Evolutionary conservation across 805 yeast genomes (phyloP).

Genomic region (Barnettozyma sp.): DNA sequence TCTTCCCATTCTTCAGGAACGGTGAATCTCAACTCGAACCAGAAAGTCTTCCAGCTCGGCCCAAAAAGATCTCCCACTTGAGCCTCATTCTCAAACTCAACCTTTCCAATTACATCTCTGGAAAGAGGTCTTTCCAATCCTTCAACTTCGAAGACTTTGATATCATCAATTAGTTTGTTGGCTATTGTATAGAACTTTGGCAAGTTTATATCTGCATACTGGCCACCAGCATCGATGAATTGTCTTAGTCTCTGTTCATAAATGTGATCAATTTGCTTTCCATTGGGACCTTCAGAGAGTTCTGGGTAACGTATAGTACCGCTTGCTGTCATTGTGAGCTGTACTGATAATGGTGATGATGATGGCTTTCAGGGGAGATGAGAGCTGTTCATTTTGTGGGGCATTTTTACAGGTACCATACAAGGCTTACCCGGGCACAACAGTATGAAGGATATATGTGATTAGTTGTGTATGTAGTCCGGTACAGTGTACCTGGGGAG

Average conservation of each 20-base stretch:
- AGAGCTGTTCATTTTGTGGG: too few relatives aligned
- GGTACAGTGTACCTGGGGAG: too few relatives aligned
- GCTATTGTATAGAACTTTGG: conserved; percentile 73
- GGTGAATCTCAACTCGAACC: conserved; percentile 70
- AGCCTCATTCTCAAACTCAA: conserved; percentile 44
- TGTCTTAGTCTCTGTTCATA: conserved; percentile 70
- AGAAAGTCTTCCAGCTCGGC: conserved; percentile 95
- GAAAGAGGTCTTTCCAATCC: conserved; percentile 44
- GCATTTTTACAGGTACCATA: too few relatives aligned
- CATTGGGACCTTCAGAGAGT: conserved; percentile 48
- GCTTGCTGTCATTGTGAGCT: neutral
- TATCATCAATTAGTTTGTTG: conserved; percentile 32
- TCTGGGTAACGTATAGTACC: conserved; percentile 29
- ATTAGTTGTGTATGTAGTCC: too few relatives aligned
- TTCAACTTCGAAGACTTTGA: conserved; percentile 64
- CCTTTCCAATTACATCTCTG: conserved; percentile 25
- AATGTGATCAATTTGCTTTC: conserved; percentile 69
- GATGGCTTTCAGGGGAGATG: neutral
- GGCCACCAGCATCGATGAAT: conserved; percentile 82
- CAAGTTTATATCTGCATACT: conserved; percentile 60
- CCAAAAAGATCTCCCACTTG: conserved; percentile 73
- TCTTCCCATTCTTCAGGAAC: conserved; percentile 50
- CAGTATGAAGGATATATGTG: too few relatives aligned
- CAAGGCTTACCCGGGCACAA: too few relatives aligned
- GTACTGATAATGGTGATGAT: neutral